phyloP scores from a whole-genome alignment of 192 early-diverging fungal species.

The Backusella luteola region DNA sequence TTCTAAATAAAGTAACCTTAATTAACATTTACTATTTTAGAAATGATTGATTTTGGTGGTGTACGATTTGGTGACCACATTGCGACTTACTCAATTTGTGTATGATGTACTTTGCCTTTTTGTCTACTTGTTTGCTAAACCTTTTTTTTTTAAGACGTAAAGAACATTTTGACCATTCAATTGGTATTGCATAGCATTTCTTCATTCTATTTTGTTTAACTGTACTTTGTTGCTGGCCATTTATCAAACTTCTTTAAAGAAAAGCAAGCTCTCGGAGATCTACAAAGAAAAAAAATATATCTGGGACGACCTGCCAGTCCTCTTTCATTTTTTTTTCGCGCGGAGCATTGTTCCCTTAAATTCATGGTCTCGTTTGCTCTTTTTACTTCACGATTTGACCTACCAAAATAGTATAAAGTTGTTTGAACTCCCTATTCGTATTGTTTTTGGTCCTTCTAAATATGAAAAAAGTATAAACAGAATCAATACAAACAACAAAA shows the following conservation, averaged over 20 bases:
- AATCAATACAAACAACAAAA: not conserved
- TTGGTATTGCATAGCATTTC: not conserved
- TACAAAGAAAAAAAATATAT: not conserved
- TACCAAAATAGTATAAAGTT: not conserved
- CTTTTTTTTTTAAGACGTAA: not conserved
- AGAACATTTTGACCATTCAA: not conserved
- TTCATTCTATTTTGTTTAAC: not conserved
- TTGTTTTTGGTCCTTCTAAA: not conserved
- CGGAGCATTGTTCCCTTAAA: not conserved
- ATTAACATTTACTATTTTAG: too few relatives aligned
- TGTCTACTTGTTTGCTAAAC: not conserved
- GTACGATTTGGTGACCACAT: constrained; percentile 63
- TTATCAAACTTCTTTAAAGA: not conserved
- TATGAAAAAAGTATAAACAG: not conserved
- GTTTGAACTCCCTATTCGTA: not conserved
- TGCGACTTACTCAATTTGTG: constrained; percentile 72
- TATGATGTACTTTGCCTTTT: constrained; percentile 32
- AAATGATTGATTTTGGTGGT: too few relatives aligned
- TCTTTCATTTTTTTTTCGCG: not conserved
- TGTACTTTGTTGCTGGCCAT: not conserved
- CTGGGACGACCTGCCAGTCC: not conserved
- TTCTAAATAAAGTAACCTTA: too few relatives aligned
- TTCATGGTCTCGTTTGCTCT: not conserved
- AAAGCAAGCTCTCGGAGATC: not conserved
- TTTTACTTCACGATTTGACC: not conserved